Conservation (phyloP, 2,329 filamentous ascomycete genomes). For the Fusarium zealandicum region DNA sequence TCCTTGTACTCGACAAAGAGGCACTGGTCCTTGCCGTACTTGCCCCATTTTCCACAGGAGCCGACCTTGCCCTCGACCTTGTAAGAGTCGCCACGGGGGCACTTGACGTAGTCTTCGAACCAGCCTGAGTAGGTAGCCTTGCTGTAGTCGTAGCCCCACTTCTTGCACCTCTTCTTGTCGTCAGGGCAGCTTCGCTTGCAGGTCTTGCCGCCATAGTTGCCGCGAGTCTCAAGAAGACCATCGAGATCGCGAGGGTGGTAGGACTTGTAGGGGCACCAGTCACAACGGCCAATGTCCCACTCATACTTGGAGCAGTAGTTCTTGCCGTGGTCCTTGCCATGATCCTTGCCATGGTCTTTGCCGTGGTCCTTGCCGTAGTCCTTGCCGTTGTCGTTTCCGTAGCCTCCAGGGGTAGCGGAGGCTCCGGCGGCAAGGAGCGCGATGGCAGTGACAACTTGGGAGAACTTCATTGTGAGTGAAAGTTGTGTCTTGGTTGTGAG, state of each 20-base stretch:
- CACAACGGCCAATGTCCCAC: conserved; percentile 16
- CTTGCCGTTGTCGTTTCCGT: not conserved
- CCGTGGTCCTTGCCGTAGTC: conserved; percentile 1
- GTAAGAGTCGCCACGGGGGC: conserved; percentile 24
- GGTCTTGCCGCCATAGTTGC: conserved; percentile 7
- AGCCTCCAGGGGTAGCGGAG: conserved; percentile 15
- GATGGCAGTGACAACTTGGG: conserved; percentile 24
- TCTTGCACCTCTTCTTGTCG: conserved; percentile 28
- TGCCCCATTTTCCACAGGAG: conserved; percentile 6
- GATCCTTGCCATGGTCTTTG: not conserved
- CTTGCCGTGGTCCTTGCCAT: not conserved
- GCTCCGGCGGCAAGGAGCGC: conserved; percentile 28
- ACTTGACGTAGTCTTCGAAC: conserved; percentile 13
- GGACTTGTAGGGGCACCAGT: conserved; percentile 16
- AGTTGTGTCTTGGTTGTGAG: not conserved
- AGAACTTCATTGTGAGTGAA: conserved; percentile 23
- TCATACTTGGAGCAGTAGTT: conserved; percentile 20
- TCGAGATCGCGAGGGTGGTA: conserved; percentile 15
- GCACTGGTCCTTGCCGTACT: conserved; percentile 19
- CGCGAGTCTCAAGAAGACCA: conserved; percentile 17
- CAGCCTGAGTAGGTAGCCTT: conserved; percentile 17
- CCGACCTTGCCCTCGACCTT: conserved; percentile 24
- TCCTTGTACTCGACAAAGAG: conserved; percentile 26
- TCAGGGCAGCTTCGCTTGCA: conserved; percentile 33
- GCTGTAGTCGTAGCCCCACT: conserved; percentile 19